A percentile compares a stretch with the other conserved stretches of the same genome.
phyloP scores from a whole-genome alignment of 1,284 basidiomycete species.

The Pseudozyma thailandica region DNA sequence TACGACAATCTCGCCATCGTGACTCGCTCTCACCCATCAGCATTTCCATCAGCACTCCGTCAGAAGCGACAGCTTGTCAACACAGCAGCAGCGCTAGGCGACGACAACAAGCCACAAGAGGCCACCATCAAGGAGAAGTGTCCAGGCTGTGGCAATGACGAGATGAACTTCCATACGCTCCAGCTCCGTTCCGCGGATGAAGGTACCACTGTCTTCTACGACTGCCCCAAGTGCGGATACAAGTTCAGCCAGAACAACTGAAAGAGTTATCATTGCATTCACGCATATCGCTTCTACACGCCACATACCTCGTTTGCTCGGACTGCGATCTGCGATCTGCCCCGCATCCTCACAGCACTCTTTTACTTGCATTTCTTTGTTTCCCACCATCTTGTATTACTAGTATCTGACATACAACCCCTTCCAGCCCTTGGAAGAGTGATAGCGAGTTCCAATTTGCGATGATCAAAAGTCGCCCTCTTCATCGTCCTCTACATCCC shows the following conservation, averaged over 20 bases:
- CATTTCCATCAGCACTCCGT: constrained; percentile 88
- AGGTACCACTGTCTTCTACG: constrained; percentile 68
- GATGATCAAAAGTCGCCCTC: constrained; percentile 23
- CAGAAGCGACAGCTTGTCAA: constrained; percentile 88
- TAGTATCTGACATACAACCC: constrained; percentile 7
- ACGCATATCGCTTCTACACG: not conserved
- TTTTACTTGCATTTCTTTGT: constrained; percentile 14
- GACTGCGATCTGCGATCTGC: not conserved
- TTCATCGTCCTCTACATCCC: constrained; percentile 53
- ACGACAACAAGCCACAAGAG: constrained; percentile 45
- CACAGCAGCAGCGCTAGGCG: constrained; percentile 47
- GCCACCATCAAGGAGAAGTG: constrained; percentile 89
- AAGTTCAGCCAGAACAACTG: constrained; percentile 65
- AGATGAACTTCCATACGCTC: constrained; percentile 70
- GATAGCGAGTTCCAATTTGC: too few species aligned
- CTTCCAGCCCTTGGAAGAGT: constrained; percentile 10
- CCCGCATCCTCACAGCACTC: not conserved
- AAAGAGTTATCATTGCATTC: too few species aligned
- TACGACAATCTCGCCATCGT: constrained; percentile 92
- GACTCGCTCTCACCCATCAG: constrained; percentile 89
- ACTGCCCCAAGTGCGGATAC: constrained; percentile 68
- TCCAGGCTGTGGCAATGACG: constrained; percentile 78
- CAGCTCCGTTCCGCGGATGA: constrained; percentile 70
- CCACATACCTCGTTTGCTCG: not conserved
- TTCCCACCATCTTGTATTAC: constrained; percentile 27